Base-by-base conservation (phyloP, 176 grass and related monocot genomes). In the Avena atlantica region DNA sequence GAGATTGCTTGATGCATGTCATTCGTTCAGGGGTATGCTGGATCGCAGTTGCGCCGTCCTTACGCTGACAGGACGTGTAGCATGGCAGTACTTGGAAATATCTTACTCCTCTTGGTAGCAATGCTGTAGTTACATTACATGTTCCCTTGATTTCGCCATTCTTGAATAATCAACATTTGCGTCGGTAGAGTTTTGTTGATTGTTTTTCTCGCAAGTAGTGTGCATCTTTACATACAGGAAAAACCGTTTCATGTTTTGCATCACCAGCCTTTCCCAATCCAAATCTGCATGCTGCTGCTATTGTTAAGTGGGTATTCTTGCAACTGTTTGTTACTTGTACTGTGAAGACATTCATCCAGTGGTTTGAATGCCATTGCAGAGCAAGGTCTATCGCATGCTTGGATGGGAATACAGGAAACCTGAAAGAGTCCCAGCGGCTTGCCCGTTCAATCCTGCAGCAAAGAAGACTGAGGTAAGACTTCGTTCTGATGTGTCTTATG, bases 391-490 rank as follows among this genome's bases (percentile, higher is more conserved):
- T 80, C 42, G 80, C 45, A 74, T 99, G 79, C 88, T 99, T 78
- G 97, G 97, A 71, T 99, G 97, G 94, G 97, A 99, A 63, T 96
- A 96, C 87, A 91, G 83, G 91, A 99, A 88, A 70, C 91, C 97
- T 76, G 92, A 81, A 69, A 86, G 89, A 79, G 94, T 78, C 40
- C 97, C 97, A 15, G 92, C 97, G 75, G 89, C 97, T 81, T 99
- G 97, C 84, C 97, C 92, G 12, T 94, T 78, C 86, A 99, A 96
- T 27, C 97, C 97, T 75, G 92, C 76, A 11, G 81, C 86, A 29
- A 78, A 81, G 20, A 96, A 91, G 77, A 79, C 68, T 16, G 88
- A 87, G 66, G 96, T 98, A 94, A 87, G 86, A 42, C 20, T 74
- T 15, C 4, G 3, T 74, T 9, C 17, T 42, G 3, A 52, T 76